Base-by-base conservation (phyloP, 176 grass and related monocot genomes). In the Thalia dealbata region DNA sequence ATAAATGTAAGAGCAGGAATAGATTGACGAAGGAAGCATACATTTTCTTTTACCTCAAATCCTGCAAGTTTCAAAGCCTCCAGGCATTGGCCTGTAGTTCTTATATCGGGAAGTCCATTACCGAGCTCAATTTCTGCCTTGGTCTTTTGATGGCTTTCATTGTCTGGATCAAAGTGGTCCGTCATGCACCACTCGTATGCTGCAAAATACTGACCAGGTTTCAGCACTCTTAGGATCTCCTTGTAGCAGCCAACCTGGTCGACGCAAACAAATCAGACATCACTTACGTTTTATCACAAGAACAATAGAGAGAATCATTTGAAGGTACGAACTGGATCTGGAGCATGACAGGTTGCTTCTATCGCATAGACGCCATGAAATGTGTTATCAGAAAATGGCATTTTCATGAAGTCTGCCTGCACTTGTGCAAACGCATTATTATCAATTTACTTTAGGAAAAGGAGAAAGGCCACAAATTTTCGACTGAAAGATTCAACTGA, bases 101-200 rank as follows among this genome's bases (percentile, higher is more conserved):
- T 79, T 46, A 99, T 82, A 87, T 95, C 90, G 65, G 95, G 95
- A 69, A 99, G 90, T 3, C 95, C 95, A 82, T 95, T 91, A 12
- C 95, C 95, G 12, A 99, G 85, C 80, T 99, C 95, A 64, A 99
- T 80, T 75, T 95, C 90, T 67, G 91, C 88, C 79, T 99, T 99
- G 2, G 89, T 95, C 80, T 75, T 93, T 76, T 95, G 84, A 46
- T 99, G 95, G 9, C 73, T 91, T 74, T 90, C 81, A 81, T 99
- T 99, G 43, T 76, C 83, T 13, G 88, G 69, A 75, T 99, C 83
- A 75, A 86, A 99, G n/a, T 99, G 90, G 64, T 89, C 90, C 28
- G 95, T 99, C 61, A 99, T 82, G 83, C 95, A 99, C 95, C 95
- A 99, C 52, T 99, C 95, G 73, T 95, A 95, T 21, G 89, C 90